These are phyloP conservation scores for Microdochium nivale DNA, from an alignment of 2,329 filamentous ascomycete species.

Conservation along the genomic window DNA sequence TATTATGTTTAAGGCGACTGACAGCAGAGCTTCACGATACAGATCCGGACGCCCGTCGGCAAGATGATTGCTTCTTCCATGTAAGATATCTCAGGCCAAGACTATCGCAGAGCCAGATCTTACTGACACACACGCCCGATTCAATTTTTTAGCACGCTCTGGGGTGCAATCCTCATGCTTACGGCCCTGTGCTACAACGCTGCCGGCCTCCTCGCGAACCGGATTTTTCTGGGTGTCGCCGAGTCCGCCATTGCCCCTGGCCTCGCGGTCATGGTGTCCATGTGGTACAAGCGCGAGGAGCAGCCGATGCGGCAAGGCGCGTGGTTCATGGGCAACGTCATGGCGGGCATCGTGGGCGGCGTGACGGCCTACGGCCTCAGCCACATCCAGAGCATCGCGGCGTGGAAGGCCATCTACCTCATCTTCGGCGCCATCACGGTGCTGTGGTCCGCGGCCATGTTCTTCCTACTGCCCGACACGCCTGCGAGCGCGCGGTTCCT, in stretches of 20 bases:
- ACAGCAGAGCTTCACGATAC: neutral
- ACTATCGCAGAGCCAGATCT: neutral
- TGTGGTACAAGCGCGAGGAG: slow-evolving; percentile 55
- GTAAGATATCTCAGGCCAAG: neutral
- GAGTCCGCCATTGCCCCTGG: slow-evolving; percentile 40
- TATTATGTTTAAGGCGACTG: neutral
- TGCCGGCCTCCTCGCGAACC: slow-evolving; percentile 35
- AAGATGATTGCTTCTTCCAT: slow-evolving; percentile 13
- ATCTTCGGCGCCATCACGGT: slow-evolving; percentile 21
- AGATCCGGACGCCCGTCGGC: slow-evolving; percentile 11
- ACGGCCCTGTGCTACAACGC: slow-evolving; percentile 46
- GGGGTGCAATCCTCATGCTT: slow-evolving; percentile 39
- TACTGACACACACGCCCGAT: neutral
- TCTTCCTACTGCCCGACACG: slow-evolving; percentile 21
- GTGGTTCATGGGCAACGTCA: slow-evolving; percentile 51
- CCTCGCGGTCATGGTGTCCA: slow-evolving; percentile 50
- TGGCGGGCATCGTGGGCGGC: slow-evolving; percentile 50
- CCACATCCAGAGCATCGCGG: slow-evolving; percentile 26
- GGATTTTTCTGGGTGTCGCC: slow-evolving; percentile 50
- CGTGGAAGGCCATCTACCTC: slow-evolving; percentile 20
- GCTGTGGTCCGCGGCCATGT: slow-evolving; percentile 16
- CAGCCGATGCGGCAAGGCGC: slow-evolving; percentile 52
- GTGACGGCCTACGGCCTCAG: slow-evolving; percentile 32
- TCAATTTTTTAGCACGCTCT: slow-evolving; percentile 12
- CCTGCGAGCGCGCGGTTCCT: slow-evolving; percentile 26